Base-by-base conservation (phyloP, 1,284 basidiomycete genomes). In the Cryptococcus sp. region DNA sequence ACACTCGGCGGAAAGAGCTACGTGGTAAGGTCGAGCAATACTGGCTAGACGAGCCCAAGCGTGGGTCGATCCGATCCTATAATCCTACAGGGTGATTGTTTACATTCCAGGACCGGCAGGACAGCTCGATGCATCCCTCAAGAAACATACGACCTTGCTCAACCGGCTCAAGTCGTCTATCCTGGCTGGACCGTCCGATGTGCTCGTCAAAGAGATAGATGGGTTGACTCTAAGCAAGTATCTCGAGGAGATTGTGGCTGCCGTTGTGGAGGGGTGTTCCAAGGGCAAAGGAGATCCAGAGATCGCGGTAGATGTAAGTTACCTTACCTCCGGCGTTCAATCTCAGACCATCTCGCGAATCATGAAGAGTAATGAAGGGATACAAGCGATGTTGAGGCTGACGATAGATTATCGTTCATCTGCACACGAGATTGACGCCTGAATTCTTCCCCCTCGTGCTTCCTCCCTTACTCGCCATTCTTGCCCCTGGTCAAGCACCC, bases 191-290 rank as follows among this genome's bases (percentile, higher is more conserved):
- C 69, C 70, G 1, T 41, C 68, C 1, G 87, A 91, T 57, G 83
- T 86, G 60, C 82, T 95, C 51, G 75, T 93, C 63, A 94, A 93
- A 72, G 95, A 99, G 64, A 83, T 95, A 54, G 84, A 88, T 52
- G 79, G 83, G 0, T 79, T 99, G 40, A 85, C 89, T 4, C 78
- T 99, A 42, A 90, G 91, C 74, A 98, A 97, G 72, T 97, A 99
- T 68, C 79, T 94, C 45, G 93, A 97, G 62, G 95, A 99, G 74
- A 85, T 97, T 53, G 85, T 87, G 1, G 83, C 84, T 11, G 92
- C 91, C 2, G 78, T 85, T 0, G 76, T 88, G 0, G 95, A 99
- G 65, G 94, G 95, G 1, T 78, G 94, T 34, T 72, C 74, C 10
- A 82, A 85, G 54, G 93, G 91, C 70, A 92, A 66, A 85, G 77